Percentiles rank a stretch among this genome's conserved stretches.
These are phyloP conservation scores for Bacidia rubella DNA, from an alignment of 495 filamentous ascomycete genomes.

Conservation along the genomic window DNA sequence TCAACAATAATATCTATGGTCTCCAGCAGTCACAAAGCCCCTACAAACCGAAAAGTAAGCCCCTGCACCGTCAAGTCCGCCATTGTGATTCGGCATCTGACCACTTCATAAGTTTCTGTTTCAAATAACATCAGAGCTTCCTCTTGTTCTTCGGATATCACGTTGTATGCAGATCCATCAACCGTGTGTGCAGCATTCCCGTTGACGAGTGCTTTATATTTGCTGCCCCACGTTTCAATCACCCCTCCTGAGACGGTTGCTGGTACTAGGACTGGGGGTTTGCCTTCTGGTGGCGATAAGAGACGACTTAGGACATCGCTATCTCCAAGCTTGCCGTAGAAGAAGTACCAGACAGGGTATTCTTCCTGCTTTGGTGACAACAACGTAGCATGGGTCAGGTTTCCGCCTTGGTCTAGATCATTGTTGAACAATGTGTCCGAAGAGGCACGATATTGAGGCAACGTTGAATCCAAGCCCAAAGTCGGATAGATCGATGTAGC, in stretches of 20 bases:
- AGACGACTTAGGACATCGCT: constrained; percentile 16
- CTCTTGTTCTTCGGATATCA: constrained; percentile 24
- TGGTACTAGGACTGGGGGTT: constrained; percentile 4
- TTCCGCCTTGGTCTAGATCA: too few species aligned
- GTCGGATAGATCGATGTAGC: constrained; percentile 23
- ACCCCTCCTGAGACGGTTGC: constrained; percentile 21
- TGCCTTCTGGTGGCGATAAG: constrained; percentile 8
- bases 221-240: constrained; percentile 25
- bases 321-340: constrained; percentile 27
- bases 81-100: constrained; percentile 24
- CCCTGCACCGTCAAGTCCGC: neutral
- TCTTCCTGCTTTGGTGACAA: constrained; percentile 18
- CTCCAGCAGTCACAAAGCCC: neutral
- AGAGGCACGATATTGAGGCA: constrained; percentile 16
- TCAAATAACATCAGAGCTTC: constrained; percentile 26
- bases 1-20: too few species aligned
- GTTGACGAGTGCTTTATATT: constrained; percentile 31
- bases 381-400: neutral
- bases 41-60: constrained; percentile 11
- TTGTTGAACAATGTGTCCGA: too few species aligned
- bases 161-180: constrained; percentile 25
- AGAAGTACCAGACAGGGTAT: constrained; percentile 33
- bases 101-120: constrained; percentile 31
- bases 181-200: constrained; percentile 12
- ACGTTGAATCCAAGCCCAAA: constrained; percentile 29